A percentile compares a stretch with the other conserved stretches of the same genome.
Conservation (phyloP, 164 flowering plant species). For the Vitis labrusca region DNA sequence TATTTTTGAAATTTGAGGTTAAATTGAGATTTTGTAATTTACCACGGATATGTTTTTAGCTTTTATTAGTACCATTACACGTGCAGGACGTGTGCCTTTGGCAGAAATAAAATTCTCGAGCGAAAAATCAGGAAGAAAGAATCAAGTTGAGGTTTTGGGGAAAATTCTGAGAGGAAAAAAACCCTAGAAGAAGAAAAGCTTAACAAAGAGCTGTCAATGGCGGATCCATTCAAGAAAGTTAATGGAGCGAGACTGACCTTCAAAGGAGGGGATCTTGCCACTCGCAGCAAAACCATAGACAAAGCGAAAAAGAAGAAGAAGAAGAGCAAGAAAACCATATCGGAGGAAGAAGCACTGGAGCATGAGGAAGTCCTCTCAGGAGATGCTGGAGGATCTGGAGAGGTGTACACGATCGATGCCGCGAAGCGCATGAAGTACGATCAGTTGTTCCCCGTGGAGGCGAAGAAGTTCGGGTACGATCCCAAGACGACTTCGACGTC, state of each 20-base stretch:
- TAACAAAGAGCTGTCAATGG: conserved; percentile 25
- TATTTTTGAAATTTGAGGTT: too few species aligned
- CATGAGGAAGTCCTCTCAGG: background rate
- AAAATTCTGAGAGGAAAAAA: too few species aligned
- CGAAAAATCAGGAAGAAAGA: too few species aligned
- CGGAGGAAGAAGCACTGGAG: conserved; percentile 4
- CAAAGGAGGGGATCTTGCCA: conserved; percentile 77
- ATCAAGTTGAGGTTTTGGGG: too few species aligned
- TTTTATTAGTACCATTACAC: too few species aligned
- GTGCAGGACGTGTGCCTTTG: too few species aligned
- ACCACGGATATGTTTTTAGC: too few species aligned
- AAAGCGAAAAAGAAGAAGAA: conserved; percentile 53
- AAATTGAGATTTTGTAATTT: too few species aligned
- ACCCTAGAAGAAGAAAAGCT: too few species aligned
- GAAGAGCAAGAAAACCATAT: conserved; percentile 8
- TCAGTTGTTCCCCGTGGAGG: conserved; percentile 78
- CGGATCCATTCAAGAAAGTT: conserved; percentile 71
- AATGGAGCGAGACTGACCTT: conserved; percentile 72
- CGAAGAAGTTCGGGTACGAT: conserved; percentile 77
- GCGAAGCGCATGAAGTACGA: conserved; percentile 87
- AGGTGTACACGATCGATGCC: conserved; percentile 73
- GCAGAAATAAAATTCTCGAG: too few species aligned
- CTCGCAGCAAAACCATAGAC: conserved; percentile 48
- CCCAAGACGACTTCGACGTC: conserved; percentile 47
- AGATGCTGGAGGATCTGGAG: conserved; percentile 21